Evolutionary conservation across 371 early-diverging fungal genomes (phyloP).

Genomic region (Smittium mucronatum): DNA sequence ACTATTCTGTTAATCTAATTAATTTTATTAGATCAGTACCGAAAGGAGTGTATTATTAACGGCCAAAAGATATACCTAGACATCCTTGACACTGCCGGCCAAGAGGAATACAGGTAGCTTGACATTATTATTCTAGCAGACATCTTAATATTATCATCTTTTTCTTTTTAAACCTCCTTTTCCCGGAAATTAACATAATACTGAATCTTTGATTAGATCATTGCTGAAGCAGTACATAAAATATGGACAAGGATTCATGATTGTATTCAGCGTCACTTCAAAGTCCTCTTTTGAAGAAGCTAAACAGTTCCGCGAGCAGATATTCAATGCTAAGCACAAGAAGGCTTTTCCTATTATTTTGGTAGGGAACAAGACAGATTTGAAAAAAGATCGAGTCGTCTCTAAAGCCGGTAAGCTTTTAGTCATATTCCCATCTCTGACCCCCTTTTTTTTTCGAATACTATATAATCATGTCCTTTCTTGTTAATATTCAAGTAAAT

Average conservation of each 20-base stretch:
- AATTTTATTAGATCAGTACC: slow-evolving; percentile 60
- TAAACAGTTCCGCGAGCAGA: slow-evolving; percentile 55
- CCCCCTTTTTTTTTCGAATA: no score
- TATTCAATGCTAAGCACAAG: slow-evolving; percentile 66
- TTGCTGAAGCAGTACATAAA: slow-evolving; percentile 75
- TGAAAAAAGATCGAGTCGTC: slow-evolving; percentile 64
- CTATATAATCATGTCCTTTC: no score
- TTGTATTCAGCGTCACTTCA: slow-evolving; percentile 65
- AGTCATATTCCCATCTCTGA: no score
- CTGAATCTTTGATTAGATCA: slow-evolving; percentile 26
- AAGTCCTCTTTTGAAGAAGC: slow-evolving; percentile 69
- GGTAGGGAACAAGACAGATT: slow-evolving; percentile 91
- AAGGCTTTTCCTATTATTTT: slow-evolving; percentile 77
- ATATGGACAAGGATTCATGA: slow-evolving; percentile 74
- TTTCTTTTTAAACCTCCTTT: no score
- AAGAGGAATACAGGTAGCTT: slow-evolving; percentile 68
- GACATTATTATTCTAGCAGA: slow-evolving; percentile 8
- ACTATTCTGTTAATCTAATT: background rate
- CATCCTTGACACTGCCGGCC: slow-evolving; percentile 88
- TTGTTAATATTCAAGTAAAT: background rate
- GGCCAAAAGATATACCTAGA: slow-evolving; percentile 71
- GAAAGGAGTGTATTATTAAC: slow-evolving; percentile 76
- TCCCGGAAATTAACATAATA: no score
- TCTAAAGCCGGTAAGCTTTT: slow-evolving; percentile 42
- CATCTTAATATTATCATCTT: background rate